phyloP scores from a whole-genome alignment of 306 rosid genomes.

The Quercus engelmannii region DNA sequence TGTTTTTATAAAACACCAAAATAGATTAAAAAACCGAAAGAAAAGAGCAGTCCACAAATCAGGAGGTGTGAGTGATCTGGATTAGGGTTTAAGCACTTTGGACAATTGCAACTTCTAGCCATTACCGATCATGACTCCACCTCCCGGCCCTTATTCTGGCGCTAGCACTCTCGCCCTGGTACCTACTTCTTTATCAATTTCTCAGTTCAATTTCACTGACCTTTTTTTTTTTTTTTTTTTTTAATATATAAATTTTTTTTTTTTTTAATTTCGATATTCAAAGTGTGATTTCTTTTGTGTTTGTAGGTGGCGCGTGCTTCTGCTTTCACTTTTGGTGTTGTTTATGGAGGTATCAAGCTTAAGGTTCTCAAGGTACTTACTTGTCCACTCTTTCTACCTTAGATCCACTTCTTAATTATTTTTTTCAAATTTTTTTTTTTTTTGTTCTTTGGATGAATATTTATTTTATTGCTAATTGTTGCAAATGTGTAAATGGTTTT shows the following conservation, averaged over 20 bases:
- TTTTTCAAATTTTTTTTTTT: not conserved
- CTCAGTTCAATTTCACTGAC: not conserved
- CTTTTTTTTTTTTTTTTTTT: not conserved
- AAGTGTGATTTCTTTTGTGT: not conserved
- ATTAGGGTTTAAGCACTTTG: not conserved
- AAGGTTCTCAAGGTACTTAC: slow-evolving; percentile 33
- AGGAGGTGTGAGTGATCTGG: slow-evolving; percentile 15
- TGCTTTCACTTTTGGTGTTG: slow-evolving; percentile 34
- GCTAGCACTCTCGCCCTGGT: slow-evolving; percentile 49
- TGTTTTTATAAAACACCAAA: too few relatives aligned
- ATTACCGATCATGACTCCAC: slow-evolving; percentile 33
- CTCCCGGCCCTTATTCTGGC: slow-evolving; percentile 49
- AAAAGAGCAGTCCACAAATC: not conserved
- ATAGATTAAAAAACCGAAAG: too few relatives aligned
- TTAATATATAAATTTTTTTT: too few relatives aligned
- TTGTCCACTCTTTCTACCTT: not conserved
- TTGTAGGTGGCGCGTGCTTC: slow-evolving; percentile 51
- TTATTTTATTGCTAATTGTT: too few relatives aligned
- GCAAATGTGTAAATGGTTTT: too few relatives aligned
- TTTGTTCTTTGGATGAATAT: too few relatives aligned
- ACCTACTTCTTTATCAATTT: not conserved
- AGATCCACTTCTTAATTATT: not conserved
- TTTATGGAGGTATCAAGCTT: slow-evolving; percentile 44
- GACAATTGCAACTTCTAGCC: not conserved
- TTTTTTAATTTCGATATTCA: not conserved